Base-by-base conservation (phyloP, 805 yeast genomes). In the Wickerhamiella dianesei region DNA sequence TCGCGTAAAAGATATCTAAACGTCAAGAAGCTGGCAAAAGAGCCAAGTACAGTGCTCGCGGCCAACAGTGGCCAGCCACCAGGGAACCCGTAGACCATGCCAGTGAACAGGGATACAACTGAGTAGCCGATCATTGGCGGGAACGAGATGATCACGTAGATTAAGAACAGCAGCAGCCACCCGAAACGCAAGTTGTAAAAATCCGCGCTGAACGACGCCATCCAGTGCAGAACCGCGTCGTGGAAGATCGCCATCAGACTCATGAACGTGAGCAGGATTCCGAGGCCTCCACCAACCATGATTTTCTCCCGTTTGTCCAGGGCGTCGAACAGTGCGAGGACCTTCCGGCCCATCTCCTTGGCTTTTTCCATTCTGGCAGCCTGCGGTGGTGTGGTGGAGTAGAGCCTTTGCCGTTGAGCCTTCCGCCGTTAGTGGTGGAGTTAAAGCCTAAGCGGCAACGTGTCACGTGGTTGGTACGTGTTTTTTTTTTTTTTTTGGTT, bases 81-180 rank as follows among this genome's bases (percentile, higher is more conserved):
- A 12, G 79, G 71, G 50, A 85, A 73, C 1, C 96, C 97, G 61
- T 80, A 92, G 6, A 81, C 73, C 74, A 86, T 77, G 2, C 97
- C 98, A 3, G 78, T 68, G 14, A 80, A 59, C 42, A 82, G 71
- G 17, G 81, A 72, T 17, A 83, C 62, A 18, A 80, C 70, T 3
- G 89, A 73, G 64, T 80, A 88, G 1, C 98, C 98, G 32, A 86
- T 63, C 54, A 89, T 53, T 1, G 97, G 98, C 1, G 98, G 97
- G 67, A 89, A 88, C 0, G 92, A 78, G 3, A 88, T 87, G 1
- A 72, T 21, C 53, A 80, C 74, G 3, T 87, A 63, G 41, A 80
- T 60, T 3, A 63, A 16, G 44, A 79, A 73, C 48, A 88, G 53
- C 2, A 67, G 49, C 2, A 65, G 48, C 52, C 65, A 59, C 40